phyloP scores from a whole-genome alignment of 805 yeast species.

The Candida jianshihensis region DNA sequence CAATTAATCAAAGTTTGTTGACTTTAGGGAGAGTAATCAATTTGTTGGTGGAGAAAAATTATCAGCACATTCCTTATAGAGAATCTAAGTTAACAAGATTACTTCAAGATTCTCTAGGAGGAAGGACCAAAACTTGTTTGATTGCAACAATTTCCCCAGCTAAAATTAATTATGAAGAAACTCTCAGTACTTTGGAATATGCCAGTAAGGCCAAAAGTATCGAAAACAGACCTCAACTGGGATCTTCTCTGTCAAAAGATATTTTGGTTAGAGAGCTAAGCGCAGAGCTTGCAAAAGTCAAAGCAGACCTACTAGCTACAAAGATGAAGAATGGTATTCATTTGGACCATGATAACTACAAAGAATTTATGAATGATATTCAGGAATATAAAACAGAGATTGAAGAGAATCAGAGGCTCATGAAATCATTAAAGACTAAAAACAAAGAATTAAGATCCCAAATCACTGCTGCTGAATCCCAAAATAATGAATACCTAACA shows the following conservation, averaged over 20 bases:
- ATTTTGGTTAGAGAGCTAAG: slow-evolving; percentile 39
- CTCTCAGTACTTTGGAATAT: slow-evolving; percentile 78
- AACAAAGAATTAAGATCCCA: slow-evolving; percentile 23
- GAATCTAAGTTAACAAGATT: slow-evolving; percentile 74
- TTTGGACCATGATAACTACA: slow-evolving; percentile 54
- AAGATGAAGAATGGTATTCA: slow-evolving; percentile 59
- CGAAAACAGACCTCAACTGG: slow-evolving; percentile 62
- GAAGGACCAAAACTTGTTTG: slow-evolving; percentile 77
- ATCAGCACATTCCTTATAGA: slow-evolving; percentile 75
- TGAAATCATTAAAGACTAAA: slow-evolving; percentile 33
- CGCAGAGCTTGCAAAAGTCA: slow-evolving; percentile 40
- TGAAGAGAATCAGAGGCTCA: slow-evolving; percentile 37
- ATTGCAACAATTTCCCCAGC: slow-evolving; percentile 89
- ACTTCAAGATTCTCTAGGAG: slow-evolving; percentile 79
- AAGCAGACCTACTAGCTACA: slow-evolving; percentile 55
- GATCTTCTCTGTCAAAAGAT: slow-evolving; percentile 47
- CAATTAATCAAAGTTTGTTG: slow-evolving; percentile 80
- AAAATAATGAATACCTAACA: slow-evolving; percentile 17
- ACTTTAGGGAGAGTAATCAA: slow-evolving; percentile 88
- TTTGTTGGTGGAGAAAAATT: slow-evolving; percentile 51
- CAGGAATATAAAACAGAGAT: slow-evolving; percentile 45
- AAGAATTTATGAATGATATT: slow-evolving; percentile 39
- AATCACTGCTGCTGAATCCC: slow-evolving; percentile 15
- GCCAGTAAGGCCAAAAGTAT: slow-evolving; percentile 84
- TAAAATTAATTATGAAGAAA: slow-evolving; percentile 67